These are phyloP conservation scores for Trebouxiophyceae sp. DNA, from an alignment of 163 green algal genomes.

Conservation along the genomic window DNA sequence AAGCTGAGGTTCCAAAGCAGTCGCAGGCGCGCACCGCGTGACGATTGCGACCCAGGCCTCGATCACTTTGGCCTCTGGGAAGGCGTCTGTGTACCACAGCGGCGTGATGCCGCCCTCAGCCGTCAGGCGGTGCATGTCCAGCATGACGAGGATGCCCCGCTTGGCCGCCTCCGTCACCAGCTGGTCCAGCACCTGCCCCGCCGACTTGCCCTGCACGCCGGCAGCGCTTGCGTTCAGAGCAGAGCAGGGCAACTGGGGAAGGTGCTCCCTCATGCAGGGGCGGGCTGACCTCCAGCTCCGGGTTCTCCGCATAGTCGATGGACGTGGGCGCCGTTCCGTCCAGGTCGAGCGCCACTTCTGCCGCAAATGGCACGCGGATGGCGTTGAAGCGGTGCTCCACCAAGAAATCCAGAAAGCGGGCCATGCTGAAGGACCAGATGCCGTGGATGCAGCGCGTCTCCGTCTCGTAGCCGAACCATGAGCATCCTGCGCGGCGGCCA, in stretches of 20 bases:
- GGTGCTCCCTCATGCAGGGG: too few species aligned
- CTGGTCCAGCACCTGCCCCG: constrained; percentile 20
- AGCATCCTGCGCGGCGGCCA: too few species aligned
- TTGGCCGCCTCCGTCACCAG: constrained; percentile 15
- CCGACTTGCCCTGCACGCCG: constrained; percentile 16
- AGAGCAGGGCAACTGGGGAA: too few species aligned
- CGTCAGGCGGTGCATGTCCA: constrained; percentile 26
- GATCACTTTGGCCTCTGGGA: neutral
- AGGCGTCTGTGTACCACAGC: constrained; percentile 10
- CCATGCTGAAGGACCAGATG: constrained; percentile 8
- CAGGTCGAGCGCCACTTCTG: constrained; percentile 22
- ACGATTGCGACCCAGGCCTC: constrained; percentile 1
- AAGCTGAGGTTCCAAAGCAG: too few species aligned
- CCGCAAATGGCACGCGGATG: constrained; percentile 21
- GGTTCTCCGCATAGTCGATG: constrained; percentile 24
- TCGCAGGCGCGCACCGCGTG: too few species aligned
- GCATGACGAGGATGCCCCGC: constrained; percentile 29
- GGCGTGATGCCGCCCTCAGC: constrained; percentile 18
- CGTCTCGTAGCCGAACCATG: constrained; percentile 27
- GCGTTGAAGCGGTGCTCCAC: constrained; percentile 22
- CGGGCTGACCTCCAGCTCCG: too few species aligned
- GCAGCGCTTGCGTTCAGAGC: too few species aligned
- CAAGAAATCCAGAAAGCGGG: constrained; percentile 5
- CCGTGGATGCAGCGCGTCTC: constrained; percentile 19
- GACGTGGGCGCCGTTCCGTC: constrained; percentile 8